phyloP scores from a whole-genome alignment of 805 yeast genomes.

The Candida krabiensis region DNA sequence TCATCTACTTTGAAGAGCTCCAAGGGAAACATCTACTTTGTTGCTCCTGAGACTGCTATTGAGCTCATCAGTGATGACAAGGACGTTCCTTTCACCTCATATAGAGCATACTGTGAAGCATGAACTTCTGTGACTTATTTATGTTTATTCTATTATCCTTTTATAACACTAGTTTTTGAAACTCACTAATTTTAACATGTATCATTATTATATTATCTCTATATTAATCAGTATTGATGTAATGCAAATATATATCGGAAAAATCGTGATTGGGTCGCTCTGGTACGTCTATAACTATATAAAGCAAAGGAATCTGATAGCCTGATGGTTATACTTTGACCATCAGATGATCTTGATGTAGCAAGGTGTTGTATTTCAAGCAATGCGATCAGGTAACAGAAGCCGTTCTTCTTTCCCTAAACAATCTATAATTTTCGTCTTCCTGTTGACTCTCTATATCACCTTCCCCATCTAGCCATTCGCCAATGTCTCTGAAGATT shows the following conservation, averaged over 20 bases:
- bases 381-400: too few species aligned
- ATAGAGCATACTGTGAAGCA: slow-evolving; percentile 88
- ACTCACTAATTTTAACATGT: too few species aligned
- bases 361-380: too few species aligned
- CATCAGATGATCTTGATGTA: too few species aligned
- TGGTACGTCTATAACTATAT: too few species aligned
- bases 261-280: too few species aligned
- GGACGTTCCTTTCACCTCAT: slow-evolving; percentile 61
- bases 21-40: slow-evolving; percentile 80
- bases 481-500: slow-evolving; percentile 60
- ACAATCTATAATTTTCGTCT: slow-evolving; percentile 19
- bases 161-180: too few species aligned
- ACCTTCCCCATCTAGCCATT: slow-evolving; percentile 56
- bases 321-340: too few species aligned
- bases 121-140: slow-evolving; percentile 18
- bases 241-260: too few species aligned
- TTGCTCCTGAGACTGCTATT: slow-evolving; percentile 73
- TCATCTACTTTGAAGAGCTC: slow-evolving; percentile 46
- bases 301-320: too few species aligned
- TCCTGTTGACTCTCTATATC: slow-evolving; percentile 41
- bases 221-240: too few species aligned
- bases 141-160: not conserved
- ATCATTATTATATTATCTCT: too few species aligned
- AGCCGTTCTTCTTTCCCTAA: slow-evolving; percentile 11
- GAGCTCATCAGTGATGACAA: slow-evolving; percentile 53